Base-by-base conservation (phyloP, 371 early-diverging fungal genomes). In the Thermomucor indicae-seudaticae region DNA sequence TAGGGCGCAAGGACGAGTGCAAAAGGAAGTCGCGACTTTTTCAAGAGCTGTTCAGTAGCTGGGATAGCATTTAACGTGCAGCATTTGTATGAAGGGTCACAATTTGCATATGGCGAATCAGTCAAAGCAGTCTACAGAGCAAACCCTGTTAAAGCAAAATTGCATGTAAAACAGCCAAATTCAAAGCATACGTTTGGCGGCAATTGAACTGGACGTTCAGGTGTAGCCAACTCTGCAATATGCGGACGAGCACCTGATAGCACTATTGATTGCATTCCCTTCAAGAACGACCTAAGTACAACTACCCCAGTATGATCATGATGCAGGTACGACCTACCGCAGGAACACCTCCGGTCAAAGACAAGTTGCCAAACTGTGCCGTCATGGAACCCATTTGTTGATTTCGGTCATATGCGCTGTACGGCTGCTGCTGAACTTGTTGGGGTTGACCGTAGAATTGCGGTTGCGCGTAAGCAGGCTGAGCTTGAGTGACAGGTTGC, bases 41-140 rank as follows among this genome's bases (percentile, higher is more conserved):
- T 82, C 48, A 94, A 69, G 22, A 95, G 64, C 30, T 84, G 71
- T 23, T 88, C 81, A 0, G 86, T 90, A 37, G 84, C 81, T 6
- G 97, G 97, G 29, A 96, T 78, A 7, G 91, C 88, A 49, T 92
- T 94, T 17, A 97, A 56, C 2, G 98, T 97, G 44, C 80, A 88
- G 51, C 95, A 80, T 65, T 92, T 86, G 71, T 93, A 89, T 6
- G 81, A 77, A 11, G 89, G 82, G 29, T 85, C 82, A 55, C 88
- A 86, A 60, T 87, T 85, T 27, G 79, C 73, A 40, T 66, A 56
- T 14, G 79, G 81, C 23, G 88, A 85, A 44, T 83, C 72, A n/a
- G 87, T 88, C 43, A 87, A 77, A 6, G 86, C 64, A n/a, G 81
- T 67, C 78, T 86, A 70, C 28, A 31, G 44, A 47, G 23, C 27